Conservation (phyloP, 1,284 basidiomycete species). For the Tetrapyrgos nigripes region DNA sequence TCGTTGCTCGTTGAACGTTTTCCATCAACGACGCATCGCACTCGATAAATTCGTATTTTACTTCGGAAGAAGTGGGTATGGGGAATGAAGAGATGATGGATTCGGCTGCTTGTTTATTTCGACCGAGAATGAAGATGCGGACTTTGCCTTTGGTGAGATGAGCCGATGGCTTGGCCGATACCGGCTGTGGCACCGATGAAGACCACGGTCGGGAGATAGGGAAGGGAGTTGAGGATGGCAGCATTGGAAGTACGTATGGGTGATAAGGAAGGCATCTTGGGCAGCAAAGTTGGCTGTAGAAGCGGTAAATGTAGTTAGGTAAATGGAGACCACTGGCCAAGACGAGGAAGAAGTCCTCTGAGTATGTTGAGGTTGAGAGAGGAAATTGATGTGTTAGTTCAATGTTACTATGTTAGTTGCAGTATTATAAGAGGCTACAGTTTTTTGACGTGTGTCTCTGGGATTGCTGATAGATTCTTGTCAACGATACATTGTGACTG, state of each 20-base stretch:
- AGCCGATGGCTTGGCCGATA: slow-evolving; percentile 50
- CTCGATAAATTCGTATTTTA: slow-evolving; percentile 46
- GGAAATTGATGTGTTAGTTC: no score
- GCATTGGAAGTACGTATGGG: slow-evolving; percentile 41
- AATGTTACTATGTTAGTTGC: no score
- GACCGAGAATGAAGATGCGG: slow-evolving; percentile 53
- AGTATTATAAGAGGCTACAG: no score
- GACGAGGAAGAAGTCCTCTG: no score
- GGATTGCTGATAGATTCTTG: no score
- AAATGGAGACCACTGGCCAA: no score
- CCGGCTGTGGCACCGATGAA: slow-evolving; percentile 57
- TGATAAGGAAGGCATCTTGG: slow-evolving; percentile 30
- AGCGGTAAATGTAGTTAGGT: no score
- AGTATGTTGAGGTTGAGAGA: no score
- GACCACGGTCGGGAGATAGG: slow-evolving; percentile 44
- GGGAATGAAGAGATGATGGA: slow-evolving; percentile 45
- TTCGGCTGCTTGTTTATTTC: slow-evolving; percentile 48
- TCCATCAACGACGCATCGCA: slow-evolving; percentile 53
- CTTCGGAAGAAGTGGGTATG: slow-evolving; percentile 26
- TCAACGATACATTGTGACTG: no score
- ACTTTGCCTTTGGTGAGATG: slow-evolving; percentile 44
- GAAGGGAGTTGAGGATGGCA: slow-evolving; percentile 27
- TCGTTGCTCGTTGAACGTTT: slow-evolving; percentile 42
- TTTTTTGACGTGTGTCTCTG: no score
- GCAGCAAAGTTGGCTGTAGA: no score